Percentiles rank a stretch among this genome's conserved stretches.
Conservation (phyloP, 176 grass and related monocot genomes). For the Phragmites australis region DNA sequence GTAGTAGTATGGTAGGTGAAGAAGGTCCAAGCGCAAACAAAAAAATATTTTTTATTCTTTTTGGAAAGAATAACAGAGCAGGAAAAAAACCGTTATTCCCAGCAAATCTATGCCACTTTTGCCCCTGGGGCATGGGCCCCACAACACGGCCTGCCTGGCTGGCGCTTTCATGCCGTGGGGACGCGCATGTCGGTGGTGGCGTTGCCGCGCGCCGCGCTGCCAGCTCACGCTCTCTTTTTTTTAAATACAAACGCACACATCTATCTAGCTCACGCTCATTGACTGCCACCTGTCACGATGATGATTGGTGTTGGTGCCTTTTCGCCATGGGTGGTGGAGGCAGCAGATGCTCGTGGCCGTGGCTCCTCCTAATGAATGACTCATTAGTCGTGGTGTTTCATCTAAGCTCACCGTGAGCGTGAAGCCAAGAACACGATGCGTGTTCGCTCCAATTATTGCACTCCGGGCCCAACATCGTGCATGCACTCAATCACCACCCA, state of each 20-base stretch:
- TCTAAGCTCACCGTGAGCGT: no score
- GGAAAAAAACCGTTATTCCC: constrained; percentile 8
- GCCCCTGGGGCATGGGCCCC: not conserved
- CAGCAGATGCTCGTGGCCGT: no score
- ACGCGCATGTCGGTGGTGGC: constrained; percentile 4
- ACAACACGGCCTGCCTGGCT: not conserved
- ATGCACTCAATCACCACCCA: not conserved
- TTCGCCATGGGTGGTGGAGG: not conserved
- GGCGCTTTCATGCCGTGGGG: not conserved
- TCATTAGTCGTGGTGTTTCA: no score
- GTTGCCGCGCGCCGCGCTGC: not conserved
- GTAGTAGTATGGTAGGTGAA: no score
- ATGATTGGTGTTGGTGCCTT: not conserved
- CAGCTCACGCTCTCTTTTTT: constrained; percentile 23
- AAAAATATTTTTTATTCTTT: no score
- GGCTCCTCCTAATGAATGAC: no score
- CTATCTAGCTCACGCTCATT: no score
- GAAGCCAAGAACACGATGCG: not conserved
- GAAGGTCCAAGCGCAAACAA: no score
- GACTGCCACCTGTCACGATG: not conserved
- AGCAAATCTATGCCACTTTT: not conserved
- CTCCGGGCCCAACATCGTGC: not conserved
- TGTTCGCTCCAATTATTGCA: not conserved
- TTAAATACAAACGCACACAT: no score
- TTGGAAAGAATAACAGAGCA: not conserved